These are phyloP conservation scores for Mucor lusitanicus DNA, from an alignment of 371 early-diverging fungal species.

Conservation along the genomic window DNA sequence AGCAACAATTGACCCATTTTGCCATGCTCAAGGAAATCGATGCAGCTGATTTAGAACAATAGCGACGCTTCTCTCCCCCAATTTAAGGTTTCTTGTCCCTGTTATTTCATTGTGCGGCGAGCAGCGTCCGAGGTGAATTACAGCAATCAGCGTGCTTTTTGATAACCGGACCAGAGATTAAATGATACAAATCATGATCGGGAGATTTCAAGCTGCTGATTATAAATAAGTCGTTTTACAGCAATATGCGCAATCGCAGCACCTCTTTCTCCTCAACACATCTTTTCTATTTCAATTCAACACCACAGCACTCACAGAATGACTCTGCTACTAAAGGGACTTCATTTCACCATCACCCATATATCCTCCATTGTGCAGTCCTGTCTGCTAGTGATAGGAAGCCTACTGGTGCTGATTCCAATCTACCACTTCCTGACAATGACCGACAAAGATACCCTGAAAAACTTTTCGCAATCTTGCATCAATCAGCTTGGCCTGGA, in stretches of 20 bases:
- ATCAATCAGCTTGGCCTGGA: neutral
- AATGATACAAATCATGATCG: neutral
- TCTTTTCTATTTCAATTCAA: neutral
- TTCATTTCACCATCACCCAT: neutral
- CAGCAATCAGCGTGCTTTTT: neutral
- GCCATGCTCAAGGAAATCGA: neutral
- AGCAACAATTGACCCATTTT: too few species aligned
- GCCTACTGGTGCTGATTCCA: constrained; percentile 7
- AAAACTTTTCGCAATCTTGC: neutral
- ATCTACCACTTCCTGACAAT: neutral
- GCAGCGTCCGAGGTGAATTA: neutral
- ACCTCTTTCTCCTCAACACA: neutral
- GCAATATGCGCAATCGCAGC: neutral
- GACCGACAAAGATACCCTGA: neutral
- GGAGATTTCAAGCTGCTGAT: neutral
- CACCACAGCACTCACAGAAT: neutral
- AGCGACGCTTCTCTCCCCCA: neutral
- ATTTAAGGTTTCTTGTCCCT: neutral
- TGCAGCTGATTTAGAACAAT: neutral
- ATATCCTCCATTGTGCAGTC: constrained; percentile 10
- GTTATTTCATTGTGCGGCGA: neutral
- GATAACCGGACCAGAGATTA: neutral
- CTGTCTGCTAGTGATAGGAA: neutral
- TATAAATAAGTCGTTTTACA: neutral
- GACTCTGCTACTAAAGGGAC: neutral